These are phyloP conservation scores for Scolecobasidium constrictum DNA, from an alignment of 2,329 filamentous ascomycete species.

Conservation along the genomic window DNA sequence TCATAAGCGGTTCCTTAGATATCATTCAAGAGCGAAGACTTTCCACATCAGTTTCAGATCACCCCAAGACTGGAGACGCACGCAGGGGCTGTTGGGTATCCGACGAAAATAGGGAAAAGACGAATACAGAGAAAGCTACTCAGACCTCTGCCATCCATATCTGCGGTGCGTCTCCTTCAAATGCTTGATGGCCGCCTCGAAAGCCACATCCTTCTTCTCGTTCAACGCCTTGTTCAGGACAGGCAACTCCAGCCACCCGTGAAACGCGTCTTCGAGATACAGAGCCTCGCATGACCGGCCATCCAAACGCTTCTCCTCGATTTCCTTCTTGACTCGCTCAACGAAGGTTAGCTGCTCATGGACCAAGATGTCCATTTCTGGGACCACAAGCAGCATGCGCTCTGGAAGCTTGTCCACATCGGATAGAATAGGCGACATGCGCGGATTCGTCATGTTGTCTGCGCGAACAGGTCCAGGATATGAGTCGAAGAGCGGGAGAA, in stretches of 20 bases:
- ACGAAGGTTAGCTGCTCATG: constrained; percentile 30
- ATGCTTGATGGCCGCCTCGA: neutral
- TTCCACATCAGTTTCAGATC: too few species aligned
- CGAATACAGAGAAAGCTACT: too few species aligned
- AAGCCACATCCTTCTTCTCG: neutral
- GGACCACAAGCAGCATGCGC: constrained; percentile 29
- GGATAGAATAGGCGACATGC: constrained; percentile 28
- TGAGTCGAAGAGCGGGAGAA: constrained; percentile 33
- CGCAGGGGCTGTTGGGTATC: too few species aligned
- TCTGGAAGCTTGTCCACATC: constrained; percentile 23
- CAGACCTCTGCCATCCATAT: neutral
- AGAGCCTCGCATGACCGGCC: constrained; percentile 2
- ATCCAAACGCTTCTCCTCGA: constrained; percentile 14
- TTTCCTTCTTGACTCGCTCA: constrained; percentile 21
- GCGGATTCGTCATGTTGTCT: constrained; percentile 20
- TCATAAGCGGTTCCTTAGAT: too few species aligned
- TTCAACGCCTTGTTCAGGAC: neutral
- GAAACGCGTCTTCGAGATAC: constrained; percentile 8
- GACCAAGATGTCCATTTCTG: constrained; percentile 31
- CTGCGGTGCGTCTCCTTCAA: neutral
- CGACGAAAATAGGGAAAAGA: too few species aligned
- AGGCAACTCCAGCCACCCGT: constrained; percentile 11
- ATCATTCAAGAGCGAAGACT: too few species aligned
- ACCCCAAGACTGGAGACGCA: too few species aligned
- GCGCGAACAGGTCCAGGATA: constrained; percentile 26